A percentile compares a stretch with the other conserved stretches of the same genome.
Conservation (phyloP, 352 stramenopile genomes). For the Hyaloperonospora arabidopsidis region DNA sequence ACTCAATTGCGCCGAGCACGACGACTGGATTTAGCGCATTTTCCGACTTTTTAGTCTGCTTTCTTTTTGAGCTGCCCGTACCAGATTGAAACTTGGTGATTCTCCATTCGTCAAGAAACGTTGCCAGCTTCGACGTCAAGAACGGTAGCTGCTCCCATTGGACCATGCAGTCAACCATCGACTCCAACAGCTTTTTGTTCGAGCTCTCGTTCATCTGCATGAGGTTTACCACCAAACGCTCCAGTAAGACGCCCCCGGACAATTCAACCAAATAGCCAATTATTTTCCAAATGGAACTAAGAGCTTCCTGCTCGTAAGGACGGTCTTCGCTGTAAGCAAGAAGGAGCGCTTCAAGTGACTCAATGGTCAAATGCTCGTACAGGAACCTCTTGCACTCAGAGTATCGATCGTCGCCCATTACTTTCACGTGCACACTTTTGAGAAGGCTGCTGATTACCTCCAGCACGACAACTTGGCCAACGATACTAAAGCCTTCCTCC, state of each 20-base stretch:
- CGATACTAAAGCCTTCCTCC: slow-evolving; percentile 55
- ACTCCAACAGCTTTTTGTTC: slow-evolving; percentile 65
- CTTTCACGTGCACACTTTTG: slow-evolving; percentile 63
- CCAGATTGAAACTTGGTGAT: slow-evolving; percentile 33
- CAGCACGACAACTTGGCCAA: slow-evolving; percentile 65
- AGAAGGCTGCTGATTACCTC: slow-evolving; percentile 67
- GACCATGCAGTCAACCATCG: slow-evolving; percentile 67
- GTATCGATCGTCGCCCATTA: slow-evolving; percentile 60
- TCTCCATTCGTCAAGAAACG: slow-evolving; percentile 53
- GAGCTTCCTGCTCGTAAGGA: slow-evolving; percentile 56
- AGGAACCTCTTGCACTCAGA: slow-evolving; percentile 70
- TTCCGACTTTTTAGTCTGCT: slow-evolving; percentile 30
- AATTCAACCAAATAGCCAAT: slow-evolving; percentile 62
- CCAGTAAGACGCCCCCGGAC: slow-evolving; percentile 46
- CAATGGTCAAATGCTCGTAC: slow-evolving; percentile 50
- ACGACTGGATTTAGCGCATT: slow-evolving; percentile 47
- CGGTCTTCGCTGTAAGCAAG: slow-evolving; percentile 54
- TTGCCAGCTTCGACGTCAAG: slow-evolving; percentile 49
- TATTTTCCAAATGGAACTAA: slow-evolving; percentile 69
- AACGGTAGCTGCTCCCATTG: slow-evolving; percentile 72
- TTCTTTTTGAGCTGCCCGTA: slow-evolving; percentile 21
- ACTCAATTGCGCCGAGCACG: slow-evolving; percentile 53
- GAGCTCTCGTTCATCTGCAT: slow-evolving; percentile 69
- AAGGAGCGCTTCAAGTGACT: slow-evolving; percentile 55
- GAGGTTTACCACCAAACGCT: slow-evolving; percentile 53